Evolutionary conservation across 2,329 filamentous ascomycete genomes (phyloP).

Genomic region (Alternaria ventricosa): DNA sequence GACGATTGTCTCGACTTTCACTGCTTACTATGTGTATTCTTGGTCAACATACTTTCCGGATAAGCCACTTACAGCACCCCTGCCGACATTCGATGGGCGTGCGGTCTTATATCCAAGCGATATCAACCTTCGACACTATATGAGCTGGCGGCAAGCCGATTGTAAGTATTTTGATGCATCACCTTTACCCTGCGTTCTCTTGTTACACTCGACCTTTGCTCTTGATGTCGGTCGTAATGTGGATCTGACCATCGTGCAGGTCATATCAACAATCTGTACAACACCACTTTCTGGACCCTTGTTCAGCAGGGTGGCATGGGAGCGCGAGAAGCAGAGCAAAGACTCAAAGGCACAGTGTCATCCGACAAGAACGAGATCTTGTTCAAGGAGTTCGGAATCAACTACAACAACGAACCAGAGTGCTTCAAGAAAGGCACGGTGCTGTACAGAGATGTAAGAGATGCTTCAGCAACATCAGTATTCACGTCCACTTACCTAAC

Average conservation of each 20-base stretch:
- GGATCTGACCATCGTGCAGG: constrained; percentile 56
- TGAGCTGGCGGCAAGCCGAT: constrained; percentile 96
- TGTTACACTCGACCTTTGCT: neutral
- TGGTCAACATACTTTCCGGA: constrained; percentile 81
- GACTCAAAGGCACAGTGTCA: constrained; percentile 80
- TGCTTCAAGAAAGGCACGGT: constrained; percentile 95
- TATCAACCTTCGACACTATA: constrained; percentile 86
- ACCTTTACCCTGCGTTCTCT: neutral
- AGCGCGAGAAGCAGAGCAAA: constrained; percentile 78
- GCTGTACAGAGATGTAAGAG: constrained; percentile 77
- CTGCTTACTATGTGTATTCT: constrained; percentile 82
- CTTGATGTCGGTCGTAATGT: neutral
- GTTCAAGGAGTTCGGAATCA: constrained; percentile 86
- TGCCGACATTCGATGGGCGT: constrained; percentile 91
- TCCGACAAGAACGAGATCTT: constrained; percentile 96
- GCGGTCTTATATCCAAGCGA: constrained; percentile 88
- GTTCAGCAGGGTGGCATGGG: constrained; percentile 79
- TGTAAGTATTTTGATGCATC: constrained; percentile 63
- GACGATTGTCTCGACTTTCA: constrained; percentile 91
- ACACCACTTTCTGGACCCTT: constrained; percentile 93
- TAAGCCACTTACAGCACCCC: constrained; percentile 71
- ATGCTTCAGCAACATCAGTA: neutral
- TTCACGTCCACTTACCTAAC: constrained; percentile 13
- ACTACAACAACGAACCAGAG: constrained; percentile 96
- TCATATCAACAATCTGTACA: constrained; percentile 98